Base-by-base conservation (phyloP, 306 rosid species). In the Prunus mume region DNA sequence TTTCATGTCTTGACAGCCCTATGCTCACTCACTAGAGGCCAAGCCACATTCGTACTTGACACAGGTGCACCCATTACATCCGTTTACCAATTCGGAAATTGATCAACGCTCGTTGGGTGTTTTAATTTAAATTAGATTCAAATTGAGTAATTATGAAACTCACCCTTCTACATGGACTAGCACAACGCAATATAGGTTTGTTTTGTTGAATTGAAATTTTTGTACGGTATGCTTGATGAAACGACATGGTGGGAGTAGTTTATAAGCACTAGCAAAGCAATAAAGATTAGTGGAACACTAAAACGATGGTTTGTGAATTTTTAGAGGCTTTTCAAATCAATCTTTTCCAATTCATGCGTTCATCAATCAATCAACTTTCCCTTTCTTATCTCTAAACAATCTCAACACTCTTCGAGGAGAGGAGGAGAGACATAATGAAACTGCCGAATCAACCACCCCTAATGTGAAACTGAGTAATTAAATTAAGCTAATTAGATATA, bases 221-320 rank as follows among this genome's bases (percentile, higher is more conserved):
- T 45, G 71, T 38, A 28, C 12, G 12, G 12, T 6, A 43, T 43
- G 28, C 47, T 20, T 28, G 6, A 2, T 66, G 18, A 14, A 43
- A 17, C 46, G 17, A 72, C 76, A 56, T 72, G 55, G 17, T 41
- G 68, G 57, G 41, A 25, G 64, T 60, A 60, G 57, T 25, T 50
- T 25, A 73, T 25, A 43, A 45, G 68, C 77, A 73, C 77, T 43
- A 58, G 25, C 47, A 51, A 56, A 71, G 60, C 64, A 52, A 8
- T 58, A 38, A 47, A 15, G 58, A 24, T 20, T 20, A 56, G 66
- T 72, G 54, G 76, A 38, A 72, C 76, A 38, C 67, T 56, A 72
- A 72, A 56, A 72, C 76, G 22, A 72, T 22, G 67, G 41, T 72
- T 38, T 56, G 25, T n/a, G 75, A 41, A 18, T 63, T 28, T 30